Percentiles rank a stretch among this genome's conserved stretches.
phyloP scores from a whole-genome alignment of 768 basidiomycete species.

The Mycena amicta region DNA sequence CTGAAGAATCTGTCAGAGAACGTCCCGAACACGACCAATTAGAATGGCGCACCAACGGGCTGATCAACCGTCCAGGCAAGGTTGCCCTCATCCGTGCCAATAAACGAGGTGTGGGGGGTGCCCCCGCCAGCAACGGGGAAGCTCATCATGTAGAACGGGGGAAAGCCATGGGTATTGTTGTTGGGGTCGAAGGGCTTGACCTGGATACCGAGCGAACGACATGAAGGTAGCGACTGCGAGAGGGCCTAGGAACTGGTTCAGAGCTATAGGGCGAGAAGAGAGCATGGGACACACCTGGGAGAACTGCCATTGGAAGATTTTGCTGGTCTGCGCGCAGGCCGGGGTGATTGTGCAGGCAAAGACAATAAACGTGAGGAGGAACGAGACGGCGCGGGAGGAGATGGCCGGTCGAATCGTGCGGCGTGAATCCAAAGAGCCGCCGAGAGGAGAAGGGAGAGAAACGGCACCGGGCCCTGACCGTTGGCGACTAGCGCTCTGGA shows the following conservation, averaged over 20 bases:
- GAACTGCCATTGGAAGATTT: constrained; percentile 22
- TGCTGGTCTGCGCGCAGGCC: constrained; percentile 10
- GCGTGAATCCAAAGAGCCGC: constrained; percentile 14
- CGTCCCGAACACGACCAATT: neutral
- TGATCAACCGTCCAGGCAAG: constrained; percentile 39
- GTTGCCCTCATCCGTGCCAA: constrained; percentile 32
- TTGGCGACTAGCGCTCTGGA: constrained; percentile 25
- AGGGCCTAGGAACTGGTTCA: constrained; percentile 10
- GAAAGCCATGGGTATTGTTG: constrained; percentile 23
- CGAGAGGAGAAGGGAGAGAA: constrained; percentile 11
- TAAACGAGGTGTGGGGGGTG: constrained; percentile 27
- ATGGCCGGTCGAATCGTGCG: constrained; percentile 16
- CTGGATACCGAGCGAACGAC: constrained; percentile 22
- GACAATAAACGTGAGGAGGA: constrained; percentile 17
- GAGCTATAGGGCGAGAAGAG: neutral
- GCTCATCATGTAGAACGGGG: constrained; percentile 41
- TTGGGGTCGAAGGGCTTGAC: constrained; percentile 27
- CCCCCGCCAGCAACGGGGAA: constrained; percentile 30
- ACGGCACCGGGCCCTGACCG: constrained; percentile 24
- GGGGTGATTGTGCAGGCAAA: constrained; percentile 13
- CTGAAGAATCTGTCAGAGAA: constrained; percentile 26
- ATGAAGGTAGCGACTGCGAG: constrained; percentile 25
- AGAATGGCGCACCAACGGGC: constrained; percentile 32
- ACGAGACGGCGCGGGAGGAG: constrained; percentile 13
- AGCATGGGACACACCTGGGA: neutral